Base-by-base conservation (phyloP, 1,284 basidiomycete genomes). In the Anthracocystis walkeri region DNA sequence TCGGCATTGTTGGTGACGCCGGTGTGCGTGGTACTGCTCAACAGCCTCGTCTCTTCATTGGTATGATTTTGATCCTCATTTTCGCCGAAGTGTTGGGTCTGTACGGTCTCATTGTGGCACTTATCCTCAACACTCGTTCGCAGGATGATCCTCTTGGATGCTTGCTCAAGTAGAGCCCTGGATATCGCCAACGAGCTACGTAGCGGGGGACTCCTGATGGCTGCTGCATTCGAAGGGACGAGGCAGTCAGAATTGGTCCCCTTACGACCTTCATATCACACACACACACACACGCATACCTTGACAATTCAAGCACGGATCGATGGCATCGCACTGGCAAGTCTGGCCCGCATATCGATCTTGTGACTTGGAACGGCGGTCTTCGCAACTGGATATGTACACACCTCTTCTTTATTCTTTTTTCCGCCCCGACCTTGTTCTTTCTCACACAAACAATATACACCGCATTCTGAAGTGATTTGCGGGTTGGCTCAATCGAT, bases 1-100 rank as follows among this genome's bases (percentile, higher is more conserved):
- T 99, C 84, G 96, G 96, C 33, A 90, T 92, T 70, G 94, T 98
- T 27, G 96, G 95, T 61, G 96, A 99, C 84, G 91, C 95, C 23
- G 95, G 81, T 82, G 78, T 81, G 44, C 69, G 83, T 63, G 81
- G 82, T 77, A 82, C 74, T 11, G 87, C 86, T 33, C 86, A 96
- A 86, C 94, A 97, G 87, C 93, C 94, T 50, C 89, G 93, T 83
- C 88, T 98, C 75, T 97, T 95, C 84, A 94, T 97, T 42, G 89
- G 91, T 20, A 91, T 97, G 88, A 83, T 85, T 29, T 77, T 86
- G 31, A 85, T 86, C 60, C 90, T 95, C 84, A 96, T 96, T 86
- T 95, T 97, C 85, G 93, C 93, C 58, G 95, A 97, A 86, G 95
- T 97, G 38, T 87, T 97, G 82, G 93, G 93, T 63, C 87, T 95